Percentiles rank a stretch among this genome's conserved stretches.
phyloP scores from a whole-genome alignment of 495 filamentous ascomycete species.

The Neurospora africana region DNA sequence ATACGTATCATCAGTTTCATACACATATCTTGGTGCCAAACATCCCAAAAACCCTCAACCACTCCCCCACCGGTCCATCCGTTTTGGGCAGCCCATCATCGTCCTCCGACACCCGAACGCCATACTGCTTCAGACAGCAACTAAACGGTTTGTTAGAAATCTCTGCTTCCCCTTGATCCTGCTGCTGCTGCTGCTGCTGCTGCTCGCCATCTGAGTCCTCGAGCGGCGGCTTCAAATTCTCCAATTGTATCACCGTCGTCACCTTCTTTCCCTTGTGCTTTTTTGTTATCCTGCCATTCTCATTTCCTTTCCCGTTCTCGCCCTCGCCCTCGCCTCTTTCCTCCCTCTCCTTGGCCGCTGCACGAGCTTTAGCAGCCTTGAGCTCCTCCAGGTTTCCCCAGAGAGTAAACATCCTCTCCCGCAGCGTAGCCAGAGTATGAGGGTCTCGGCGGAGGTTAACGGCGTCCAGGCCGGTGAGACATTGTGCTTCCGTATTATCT shows the following conservation, averaged over 20 bases:
- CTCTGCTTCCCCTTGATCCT: neutral
- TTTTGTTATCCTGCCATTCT: neutral
- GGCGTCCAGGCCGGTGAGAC: constrained; percentile 56
- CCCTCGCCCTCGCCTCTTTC: neutral
- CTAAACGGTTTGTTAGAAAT: constrained; percentile 43
- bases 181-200: constrained; percentile 2
- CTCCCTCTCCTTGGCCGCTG: neutral
- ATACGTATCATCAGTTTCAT: neutral
- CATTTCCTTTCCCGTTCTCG: neutral
- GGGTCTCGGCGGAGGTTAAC: constrained; percentile 49
- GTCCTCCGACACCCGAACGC: constrained; percentile 25
- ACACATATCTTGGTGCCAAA: constrained; percentile 42
- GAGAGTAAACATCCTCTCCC: constrained; percentile 64
- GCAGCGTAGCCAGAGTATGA: constrained; percentile 37
- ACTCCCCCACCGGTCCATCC: constrained; percentile 25
- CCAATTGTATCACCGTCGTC: neutral
- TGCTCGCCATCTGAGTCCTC: constrained; percentile 18
- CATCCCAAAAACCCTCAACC: constrained; percentile 43
- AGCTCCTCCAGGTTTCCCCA: constrained; percentile 81
- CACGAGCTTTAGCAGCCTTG: constrained; percentile 27
- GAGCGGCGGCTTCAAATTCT: constrained; percentile 7
- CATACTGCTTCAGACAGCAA: constrained; percentile 56
- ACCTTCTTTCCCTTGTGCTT: neutral
- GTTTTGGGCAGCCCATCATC: constrained; percentile 9
- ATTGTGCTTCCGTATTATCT: constrained; percentile 51